Conservation (phyloP, 202 grass and related monocot species). For the Setaria viridis region DNA sequence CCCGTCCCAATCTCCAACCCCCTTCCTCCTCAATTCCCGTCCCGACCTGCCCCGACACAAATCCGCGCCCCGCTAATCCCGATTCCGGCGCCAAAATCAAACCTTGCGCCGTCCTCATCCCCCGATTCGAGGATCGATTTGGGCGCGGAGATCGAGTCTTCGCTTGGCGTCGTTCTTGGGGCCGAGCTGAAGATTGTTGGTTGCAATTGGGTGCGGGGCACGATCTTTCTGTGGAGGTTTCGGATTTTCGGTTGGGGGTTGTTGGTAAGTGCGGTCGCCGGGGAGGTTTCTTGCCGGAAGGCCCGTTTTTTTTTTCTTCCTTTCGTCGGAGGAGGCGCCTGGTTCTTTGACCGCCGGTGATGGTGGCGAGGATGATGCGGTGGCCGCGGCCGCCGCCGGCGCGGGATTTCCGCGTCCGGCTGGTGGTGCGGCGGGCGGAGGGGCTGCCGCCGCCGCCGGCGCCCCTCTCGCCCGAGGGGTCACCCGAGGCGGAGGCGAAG, state of each 20-base stretch:
- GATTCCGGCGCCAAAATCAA: conserved; percentile 39
- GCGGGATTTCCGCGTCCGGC: conserved; percentile 64
- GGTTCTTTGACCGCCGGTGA: conserved; percentile 12
- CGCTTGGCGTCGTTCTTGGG: neutral
- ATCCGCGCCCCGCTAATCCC: conserved; percentile 25
- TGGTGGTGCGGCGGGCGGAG: conserved; percentile 71
- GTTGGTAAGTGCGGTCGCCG: neutral
- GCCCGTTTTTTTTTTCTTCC: neutral
- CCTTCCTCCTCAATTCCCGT: conserved; percentile 46
- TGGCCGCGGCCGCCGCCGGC: conserved; percentile 84
- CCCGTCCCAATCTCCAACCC: conserved; percentile 55
- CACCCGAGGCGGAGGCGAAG: conserved; percentile 41
- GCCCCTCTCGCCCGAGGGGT: conserved; percentile 22
- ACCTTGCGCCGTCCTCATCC: neutral
- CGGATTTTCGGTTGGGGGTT: neutral
- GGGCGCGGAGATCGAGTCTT: conserved; percentile 20
- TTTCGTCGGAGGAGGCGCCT: neutral
- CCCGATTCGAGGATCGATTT: conserved; percentile 1
- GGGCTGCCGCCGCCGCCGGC: conserved; percentile 19
- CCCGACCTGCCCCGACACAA: conserved; percentile 41
- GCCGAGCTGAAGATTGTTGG: conserved; percentile 12
- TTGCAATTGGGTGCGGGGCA: neutral
- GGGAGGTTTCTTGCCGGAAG: neutral
- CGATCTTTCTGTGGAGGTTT: neutral
- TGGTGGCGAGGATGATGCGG: conserved; percentile 74